A percentile compares a stretch with the other conserved stretches of the same genome.
phyloP scores from a whole-genome alignment of 2,329 filamentous ascomycete species.

The Cladosporium colombiae region DNA sequence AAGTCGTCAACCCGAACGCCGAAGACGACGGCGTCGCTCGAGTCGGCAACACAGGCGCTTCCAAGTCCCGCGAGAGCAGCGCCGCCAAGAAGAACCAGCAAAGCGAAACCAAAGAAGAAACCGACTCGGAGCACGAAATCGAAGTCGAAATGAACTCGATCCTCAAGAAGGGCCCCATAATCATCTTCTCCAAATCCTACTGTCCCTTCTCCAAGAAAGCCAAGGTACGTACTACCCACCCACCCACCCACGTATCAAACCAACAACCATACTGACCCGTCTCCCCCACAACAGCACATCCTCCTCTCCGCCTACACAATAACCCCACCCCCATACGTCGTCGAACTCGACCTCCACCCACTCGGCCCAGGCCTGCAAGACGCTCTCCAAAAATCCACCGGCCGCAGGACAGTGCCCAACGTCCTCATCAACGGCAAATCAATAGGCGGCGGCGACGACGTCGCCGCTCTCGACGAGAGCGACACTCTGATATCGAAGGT shows the following conservation, averaged over 20 bases:
- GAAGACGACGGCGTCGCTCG: conserved; percentile 47
- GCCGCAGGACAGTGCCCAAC: conserved; percentile 86
- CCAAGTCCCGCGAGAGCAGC: conserved; percentile 35
- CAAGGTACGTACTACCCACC: conserved; percentile 52
- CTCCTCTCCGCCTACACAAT: conserved; percentile 84
- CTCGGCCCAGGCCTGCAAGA: conserved; percentile 72
- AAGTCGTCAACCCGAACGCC: conserved; percentile 35
- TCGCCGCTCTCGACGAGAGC: conserved; percentile 64
- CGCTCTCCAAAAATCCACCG: conserved; percentile 70
- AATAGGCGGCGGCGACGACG: conserved; percentile 87
- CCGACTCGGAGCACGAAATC: conserved; percentile 62
- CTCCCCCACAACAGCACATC: conserved; percentile 50
- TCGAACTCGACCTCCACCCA: conserved; percentile 83
- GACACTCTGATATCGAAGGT: conserved; percentile 72
- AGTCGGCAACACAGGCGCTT: conserved; percentile 45
- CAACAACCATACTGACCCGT: conserved; percentile 15
- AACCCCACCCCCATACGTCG: conserved; percentile 77
- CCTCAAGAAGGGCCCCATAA: conserved; percentile 80
- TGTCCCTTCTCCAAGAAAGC: conserved; percentile 84
- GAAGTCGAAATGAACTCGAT: conserved; percentile 75
- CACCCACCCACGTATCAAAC: neutral
- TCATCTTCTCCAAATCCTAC: conserved; percentile 95
- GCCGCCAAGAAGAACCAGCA: conserved; percentile 25
- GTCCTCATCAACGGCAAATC: conserved; percentile 83
- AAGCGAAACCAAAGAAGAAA: conserved; percentile 46